Conservation (phyloP, 495 filamentous ascomycete species). For the Acidiella bohemica region DNA sequence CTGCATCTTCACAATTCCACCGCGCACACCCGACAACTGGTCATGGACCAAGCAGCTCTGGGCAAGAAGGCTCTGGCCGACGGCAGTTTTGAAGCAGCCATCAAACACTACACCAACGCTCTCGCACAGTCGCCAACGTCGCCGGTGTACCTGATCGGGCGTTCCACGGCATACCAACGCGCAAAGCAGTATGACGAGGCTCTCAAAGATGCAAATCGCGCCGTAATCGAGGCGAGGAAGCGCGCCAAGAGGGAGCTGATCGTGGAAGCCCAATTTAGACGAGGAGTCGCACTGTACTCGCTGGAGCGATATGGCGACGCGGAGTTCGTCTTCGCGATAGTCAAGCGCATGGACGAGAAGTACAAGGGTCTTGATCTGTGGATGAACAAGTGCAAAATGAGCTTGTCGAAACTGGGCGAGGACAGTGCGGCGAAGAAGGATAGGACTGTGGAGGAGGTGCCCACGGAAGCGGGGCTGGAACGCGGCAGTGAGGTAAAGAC, state of each 20-base stretch:
- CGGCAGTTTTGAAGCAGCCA: conserved; percentile 51
- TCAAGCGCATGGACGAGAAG: conserved; percentile 45
- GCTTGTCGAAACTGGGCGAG: conserved; percentile 35
- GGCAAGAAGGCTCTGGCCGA: conserved; percentile 51
- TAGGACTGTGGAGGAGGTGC: conserved; percentile 50
- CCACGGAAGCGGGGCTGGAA: conserved; percentile 41
- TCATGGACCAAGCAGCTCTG: conserved; percentile 47
- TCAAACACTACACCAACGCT: conserved; percentile 65
- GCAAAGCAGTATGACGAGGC: conserved; percentile 42
- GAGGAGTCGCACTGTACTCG: conserved; percentile 59
- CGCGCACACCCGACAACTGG: too few species aligned
- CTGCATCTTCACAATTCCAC: too few species aligned
- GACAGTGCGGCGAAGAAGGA: conserved; percentile 42
- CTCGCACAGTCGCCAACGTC: conserved; percentile 50
- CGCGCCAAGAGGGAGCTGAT: conserved; percentile 73
- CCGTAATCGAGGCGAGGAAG: conserved; percentile 51
- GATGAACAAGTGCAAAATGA: conserved; percentile 42
- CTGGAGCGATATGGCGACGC: conserved; percentile 66
- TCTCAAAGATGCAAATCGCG: conserved; percentile 68
- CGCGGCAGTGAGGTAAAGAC: conserved; percentile 2
- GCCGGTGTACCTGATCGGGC: conserved; percentile 73
- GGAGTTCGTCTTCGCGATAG: conserved; percentile 52
- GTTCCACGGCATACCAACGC: conserved; percentile 70
- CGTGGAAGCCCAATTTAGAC: conserved; percentile 63
- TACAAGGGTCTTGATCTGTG: conserved; percentile 52